Evolutionary conservation across 495 filamentous ascomycete genomes (phyloP), one percentile per base, ranked within the genome.

Genomic region (Penicillium samsonianum): DNA sequence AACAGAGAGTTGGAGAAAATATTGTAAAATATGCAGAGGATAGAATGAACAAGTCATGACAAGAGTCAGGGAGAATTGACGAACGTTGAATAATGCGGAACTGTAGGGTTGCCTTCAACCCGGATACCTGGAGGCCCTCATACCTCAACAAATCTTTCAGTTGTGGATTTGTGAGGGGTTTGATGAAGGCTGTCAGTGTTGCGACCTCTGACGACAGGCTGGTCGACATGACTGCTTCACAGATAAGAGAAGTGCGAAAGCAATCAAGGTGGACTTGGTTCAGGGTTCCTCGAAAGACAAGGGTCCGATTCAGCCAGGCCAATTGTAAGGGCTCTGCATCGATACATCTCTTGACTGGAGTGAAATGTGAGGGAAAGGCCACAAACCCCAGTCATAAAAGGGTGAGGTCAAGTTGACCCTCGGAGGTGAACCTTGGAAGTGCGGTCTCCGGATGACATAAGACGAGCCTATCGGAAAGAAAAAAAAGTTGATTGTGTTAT

Each of bases 31-130:
- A 64, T 49, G 23, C 23, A 42, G 40, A 50, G 50, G 48, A 62
- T n/a, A 16, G 54, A 49, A 35, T 7, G n/a, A n/a, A 25, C 16
- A 20, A 12, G 26, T 3, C 26, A 26, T 16, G n/a, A 19, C 28
- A 31, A 31, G 30, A 33, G 14, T 14, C 8, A 43, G 58, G 41
- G 42, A 30, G 62, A 57, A 57, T 55, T 46, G 50, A 53, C 89
- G 70, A 77, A 97, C 94, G 82, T 26, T 82, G 67, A 58, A 87
- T 84, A 46, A 97, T 86, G 57, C 92, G 87, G 25, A 73, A 70
- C 69, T 96, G 91, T 41, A 98, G 74, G 19, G 87, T 79, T 26
- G 83, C 78, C 74, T 98, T 98, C 57, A 90, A 84, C 9, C 94
- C 94, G 26, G 84, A 88, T 38, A 90, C 85, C 33, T 80, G 76